Evolutionary conservation across 176 grass and related monocot genomes (phyloP).

Genomic region (Oryza rufipogon): DNA sequence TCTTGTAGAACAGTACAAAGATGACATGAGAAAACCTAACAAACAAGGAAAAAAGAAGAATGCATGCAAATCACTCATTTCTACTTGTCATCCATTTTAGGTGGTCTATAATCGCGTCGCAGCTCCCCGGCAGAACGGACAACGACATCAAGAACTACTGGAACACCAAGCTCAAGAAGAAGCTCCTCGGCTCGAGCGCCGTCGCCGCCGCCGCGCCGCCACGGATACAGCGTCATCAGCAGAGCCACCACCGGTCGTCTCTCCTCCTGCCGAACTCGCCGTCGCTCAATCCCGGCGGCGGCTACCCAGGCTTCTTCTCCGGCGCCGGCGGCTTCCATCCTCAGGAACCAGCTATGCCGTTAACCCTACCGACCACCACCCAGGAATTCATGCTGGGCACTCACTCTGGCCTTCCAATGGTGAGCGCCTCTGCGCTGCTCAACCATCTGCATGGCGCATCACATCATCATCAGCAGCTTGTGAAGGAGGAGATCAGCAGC

Average conservation of each 20-base stretch:
- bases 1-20: background rate
- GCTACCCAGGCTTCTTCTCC: conserved; percentile 51
- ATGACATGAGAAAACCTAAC: background rate
- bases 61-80: background rate
- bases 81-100: conserved; percentile 37
- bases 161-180: conserved; percentile 97
- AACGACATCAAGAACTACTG: conserved; percentile 98
- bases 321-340: background rate
- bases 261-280: conserved; percentile 49
- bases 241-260: conserved; percentile 35
- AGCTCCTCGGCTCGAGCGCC: conserved; percentile 48
- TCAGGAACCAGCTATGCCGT: conserved; percentile 29
- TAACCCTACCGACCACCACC: conserved; percentile 11
- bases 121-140: conserved; percentile 81
- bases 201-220: conserved; percentile 20
- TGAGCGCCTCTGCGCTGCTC: conserved; percentile 15
- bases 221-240: conserved; percentile 41
- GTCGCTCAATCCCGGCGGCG: background rate
- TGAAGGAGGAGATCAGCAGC: conserved; percentile 47
- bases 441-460: background rate
- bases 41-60: background rate
- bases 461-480: conserved; percentile 34
- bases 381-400: conserved; percentile 35
- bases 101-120: conserved; percentile 95
- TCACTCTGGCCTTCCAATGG: conserved; percentile 6